A percentile compares a stretch with the other conserved stretches of the same genome.
Conservation (phyloP, 768 basidiomycete genomes). For the Trametes cingulata region DNA sequence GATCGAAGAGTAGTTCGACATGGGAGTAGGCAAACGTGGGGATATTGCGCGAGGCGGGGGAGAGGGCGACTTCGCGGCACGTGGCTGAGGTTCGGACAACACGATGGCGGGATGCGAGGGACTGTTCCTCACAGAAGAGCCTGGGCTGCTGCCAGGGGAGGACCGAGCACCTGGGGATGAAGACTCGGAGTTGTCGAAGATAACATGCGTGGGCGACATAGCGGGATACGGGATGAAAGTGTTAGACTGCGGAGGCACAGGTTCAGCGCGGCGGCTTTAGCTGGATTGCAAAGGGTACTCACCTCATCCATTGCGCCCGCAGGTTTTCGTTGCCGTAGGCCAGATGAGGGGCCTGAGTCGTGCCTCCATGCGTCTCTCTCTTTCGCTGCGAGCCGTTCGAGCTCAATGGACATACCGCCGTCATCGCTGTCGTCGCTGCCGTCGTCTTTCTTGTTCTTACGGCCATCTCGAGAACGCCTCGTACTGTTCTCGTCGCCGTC, state of each 20-base stretch:
- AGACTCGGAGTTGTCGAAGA: slow-evolving; percentile 39
- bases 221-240: slow-evolving; percentile 46
- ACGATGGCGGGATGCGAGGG: slow-evolving; percentile 3
- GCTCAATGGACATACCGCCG: slow-evolving; percentile 39
- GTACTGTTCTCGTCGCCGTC: slow-evolving; percentile 19
- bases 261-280: slow-evolving; percentile 1
- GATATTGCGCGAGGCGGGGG: not conserved
- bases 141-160: not conserved
- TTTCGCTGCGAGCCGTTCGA: slow-evolving; percentile 51
- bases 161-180: slow-evolving; percentile 8
- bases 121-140: slow-evolving; percentile 1
- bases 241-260: slow-evolving; percentile 40
- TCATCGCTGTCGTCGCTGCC: slow-evolving; percentile 5
- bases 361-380: slow-evolving; percentile 58
- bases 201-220: slow-evolving; percentile 49
- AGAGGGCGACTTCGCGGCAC: not conserved
- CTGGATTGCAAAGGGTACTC: slow-evolving; percentile 6
- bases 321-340: slow-evolving; percentile 25
- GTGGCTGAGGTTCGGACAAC: not conserved
- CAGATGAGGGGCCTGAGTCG: slow-evolving; percentile 36
- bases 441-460: slow-evolving; percentile 13
- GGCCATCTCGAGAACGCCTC: slow-evolving; percentile 1
- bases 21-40: slow-evolving; percentile 17
- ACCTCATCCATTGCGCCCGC: slow-evolving; percentile 52
- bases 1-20: slow-evolving; percentile 12